These are phyloP conservation scores for Candida piceae DNA, from an alignment of 805 yeast genomes.

Conservation along the genomic window DNA sequence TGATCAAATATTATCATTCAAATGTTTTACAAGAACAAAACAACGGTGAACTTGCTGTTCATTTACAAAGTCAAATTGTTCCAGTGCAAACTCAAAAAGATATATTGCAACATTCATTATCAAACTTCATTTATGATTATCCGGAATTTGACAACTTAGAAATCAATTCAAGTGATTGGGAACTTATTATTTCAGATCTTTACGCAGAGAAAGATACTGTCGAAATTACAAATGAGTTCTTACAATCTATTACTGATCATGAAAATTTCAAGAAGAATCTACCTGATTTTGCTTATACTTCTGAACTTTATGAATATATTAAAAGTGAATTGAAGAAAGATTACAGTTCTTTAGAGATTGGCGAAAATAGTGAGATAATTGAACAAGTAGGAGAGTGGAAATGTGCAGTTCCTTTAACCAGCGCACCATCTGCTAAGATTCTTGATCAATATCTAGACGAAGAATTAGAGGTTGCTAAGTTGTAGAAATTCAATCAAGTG, in stretches of 20 bases:
- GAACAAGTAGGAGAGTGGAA: slow-evolving; percentile 51
- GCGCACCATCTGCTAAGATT: slow-evolving; percentile 53
- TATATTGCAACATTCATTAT: slow-evolving; percentile 22
- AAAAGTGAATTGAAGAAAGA: slow-evolving; percentile 12
- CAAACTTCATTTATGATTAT: slow-evolving; percentile 26
- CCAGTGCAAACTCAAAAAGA: slow-evolving; percentile 19
- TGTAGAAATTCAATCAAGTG: no score
- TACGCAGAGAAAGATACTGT: slow-evolving; percentile 7
- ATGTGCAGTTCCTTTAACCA: slow-evolving; percentile 45
- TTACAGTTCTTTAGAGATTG: slow-evolving; percentile 6
- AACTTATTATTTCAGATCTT: slow-evolving; percentile 15
- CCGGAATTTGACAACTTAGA: slow-evolving; percentile 25
- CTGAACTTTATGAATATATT: slow-evolving; percentile 14
- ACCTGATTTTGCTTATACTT: slow-evolving; percentile 16
- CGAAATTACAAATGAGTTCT: slow-evolving; percentile 4
- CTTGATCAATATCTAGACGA: slow-evolving; percentile 21
- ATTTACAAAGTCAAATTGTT: slow-evolving; percentile 51
- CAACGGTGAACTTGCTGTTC: slow-evolving; percentile 47
- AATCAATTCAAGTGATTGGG: slow-evolving; percentile 21
- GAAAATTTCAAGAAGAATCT: slow-evolving; percentile 13
- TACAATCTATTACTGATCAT: slow-evolving; percentile 11
- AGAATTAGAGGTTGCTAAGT: slow-evolving; percentile 15
- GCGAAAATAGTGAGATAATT: slow-evolving; percentile 39
- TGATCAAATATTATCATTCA: slow-evolving; percentile 48
- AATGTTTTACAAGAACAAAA: slow-evolving; percentile 29